Evolutionary conservation across 2,329 filamentous ascomycete genomes (phyloP), one percentile per base, ranked within the genome.

Genomic region (Canariomyces notabilis): DNA sequence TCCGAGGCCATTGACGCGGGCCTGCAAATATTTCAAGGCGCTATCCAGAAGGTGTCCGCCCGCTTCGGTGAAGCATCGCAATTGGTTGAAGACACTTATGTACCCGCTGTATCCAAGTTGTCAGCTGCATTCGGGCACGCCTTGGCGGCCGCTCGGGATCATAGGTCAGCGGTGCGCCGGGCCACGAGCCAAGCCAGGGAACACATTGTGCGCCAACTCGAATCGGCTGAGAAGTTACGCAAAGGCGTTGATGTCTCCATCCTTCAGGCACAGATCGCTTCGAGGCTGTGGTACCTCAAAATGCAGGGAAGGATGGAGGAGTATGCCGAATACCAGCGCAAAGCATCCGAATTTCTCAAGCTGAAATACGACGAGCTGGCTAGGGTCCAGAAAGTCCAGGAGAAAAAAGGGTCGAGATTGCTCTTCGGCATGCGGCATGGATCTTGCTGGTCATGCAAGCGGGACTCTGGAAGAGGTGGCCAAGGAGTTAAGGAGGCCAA

Each of bases 221-320:
- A 61, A 23, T 59, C 64, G 3, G 50, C 67, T 2, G 62, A 68
- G 40, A 62, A 71, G 6, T 31, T 69, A 14, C 61, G 64, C 9
- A 65, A 69, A 21, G 68, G 71, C 36, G 54, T 74, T 2, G 62
- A 71, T 20, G 59, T 78, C 5, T 62, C 65, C 1, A 53, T 82
- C 8, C 62, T 80, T 21, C 69, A 69, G 32, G 75, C 78, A 12
- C 79, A 80, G 57, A 66, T 83, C 20, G 66, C 66, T 35, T 78
- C 79, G 12, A 78, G 73, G 59, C 66, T 80, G 23, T 69, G 73
- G 64, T 82, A 77, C 76, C 64, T 82, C 40, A 74, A 71, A 59
- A 40, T 78, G 23, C 74, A 70, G 41, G 75, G 75, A 16, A 74
- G 71, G 54, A 60, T 57, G 2, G 66, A 71, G 14, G 73, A 77